Evolutionary conservation across 2,329 filamentous ascomycete species (phyloP), one percentile per base, ranked within the genome.

Genomic region (Coniochaeta hoffmannii): DNA sequence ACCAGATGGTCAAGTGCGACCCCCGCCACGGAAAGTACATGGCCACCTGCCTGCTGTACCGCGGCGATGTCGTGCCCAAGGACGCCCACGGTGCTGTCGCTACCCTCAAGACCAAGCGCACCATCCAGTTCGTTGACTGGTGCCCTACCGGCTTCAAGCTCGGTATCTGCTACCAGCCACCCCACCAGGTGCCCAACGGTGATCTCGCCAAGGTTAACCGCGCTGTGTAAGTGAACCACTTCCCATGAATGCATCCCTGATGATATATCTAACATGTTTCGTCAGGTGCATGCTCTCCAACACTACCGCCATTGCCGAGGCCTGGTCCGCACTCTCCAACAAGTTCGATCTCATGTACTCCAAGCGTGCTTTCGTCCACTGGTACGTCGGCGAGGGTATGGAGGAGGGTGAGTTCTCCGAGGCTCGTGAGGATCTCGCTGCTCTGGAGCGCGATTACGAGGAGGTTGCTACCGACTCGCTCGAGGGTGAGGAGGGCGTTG

Each of bases 291-390:
- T 99, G 94, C 82, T 99, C 61, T 93, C 89, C 78, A 95, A 99
- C 85, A 99, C 94, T 66, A 99, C 94, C 54, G 93, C 94, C 69
- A 99, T 99, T 69, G 89, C 93, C 69, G 93, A 97, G 80, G 94
- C 94, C 61, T 99, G 94, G 94, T 92, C 89, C 61, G 91, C 91
- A 64, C 85, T 99, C 62, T 95, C 91, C 60, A 85, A 88, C 84
- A 99, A 99, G 81, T 99, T 99, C 81, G 94, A 99, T 71, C 90
- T 99, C 73, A 99, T 99, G 94, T 97, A 97, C 87, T 95, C 90
- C 75, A 99, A 99, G 88, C 94, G 94, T 81, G 94, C 94, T 60
- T 99, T 99, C 78, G 94, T 99, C 63, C 94, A 99, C 80, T 99
- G 94, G 94, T 99, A 97, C 69, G 94, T 99, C 71, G 94, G 94